Evolutionary conservation across 2,329 filamentous ascomycete genomes (phyloP).

Genomic region (Aciculosporium take): DNA sequence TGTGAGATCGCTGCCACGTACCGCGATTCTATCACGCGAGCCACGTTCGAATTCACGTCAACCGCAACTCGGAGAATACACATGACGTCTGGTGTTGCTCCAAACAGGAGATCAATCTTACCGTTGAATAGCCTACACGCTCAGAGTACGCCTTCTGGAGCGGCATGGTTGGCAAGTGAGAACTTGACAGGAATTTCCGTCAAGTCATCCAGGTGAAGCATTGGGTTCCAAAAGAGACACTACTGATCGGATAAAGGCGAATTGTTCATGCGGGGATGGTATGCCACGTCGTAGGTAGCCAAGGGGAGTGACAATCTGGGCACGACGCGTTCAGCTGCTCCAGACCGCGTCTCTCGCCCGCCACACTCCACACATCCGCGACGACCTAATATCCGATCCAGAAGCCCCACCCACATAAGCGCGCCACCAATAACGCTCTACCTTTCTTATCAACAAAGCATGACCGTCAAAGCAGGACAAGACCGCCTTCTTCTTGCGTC

Average conservation of each 20-base stretch:
- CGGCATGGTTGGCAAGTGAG: slow-evolving; percentile 17
- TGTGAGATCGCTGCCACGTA: slow-evolving; percentile 41
- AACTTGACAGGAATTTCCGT: slow-evolving; percentile 4
- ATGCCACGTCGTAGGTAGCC: neutral
- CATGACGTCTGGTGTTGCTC: neutral
- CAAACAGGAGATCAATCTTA: slow-evolving; percentile 9
- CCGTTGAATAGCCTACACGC: slow-evolving; percentile 18
- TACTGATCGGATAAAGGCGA: neutral
- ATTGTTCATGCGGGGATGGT: slow-evolving; percentile 1
- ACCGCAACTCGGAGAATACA: neutral
- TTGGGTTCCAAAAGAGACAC: neutral
- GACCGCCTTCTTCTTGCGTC: slow-evolving; percentile 12
- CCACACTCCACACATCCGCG: slow-evolving; percentile 1
- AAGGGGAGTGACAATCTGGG: neutral
- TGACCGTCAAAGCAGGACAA: too few species aligned
- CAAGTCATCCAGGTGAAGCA: slow-evolving; percentile 6
- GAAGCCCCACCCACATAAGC: too few species aligned
- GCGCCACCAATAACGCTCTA: neutral
- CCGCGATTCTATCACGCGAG: slow-evolving; percentile 20
- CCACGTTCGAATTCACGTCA: neutral
- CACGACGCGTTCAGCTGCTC: slow-evolving; percentile 4
- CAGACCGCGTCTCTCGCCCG: slow-evolving; percentile 6
- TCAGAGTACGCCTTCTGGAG: slow-evolving; percentile 29
- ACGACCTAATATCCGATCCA: too few species aligned
- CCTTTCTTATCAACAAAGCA: neutral